Percentiles rank a stretch among this genome's conserved stretches.
These are phyloP conservation scores for Xylariaceae sp. DNA, from an alignment of 2,329 filamentous ascomycete genomes.

Conservation along the genomic window DNA sequence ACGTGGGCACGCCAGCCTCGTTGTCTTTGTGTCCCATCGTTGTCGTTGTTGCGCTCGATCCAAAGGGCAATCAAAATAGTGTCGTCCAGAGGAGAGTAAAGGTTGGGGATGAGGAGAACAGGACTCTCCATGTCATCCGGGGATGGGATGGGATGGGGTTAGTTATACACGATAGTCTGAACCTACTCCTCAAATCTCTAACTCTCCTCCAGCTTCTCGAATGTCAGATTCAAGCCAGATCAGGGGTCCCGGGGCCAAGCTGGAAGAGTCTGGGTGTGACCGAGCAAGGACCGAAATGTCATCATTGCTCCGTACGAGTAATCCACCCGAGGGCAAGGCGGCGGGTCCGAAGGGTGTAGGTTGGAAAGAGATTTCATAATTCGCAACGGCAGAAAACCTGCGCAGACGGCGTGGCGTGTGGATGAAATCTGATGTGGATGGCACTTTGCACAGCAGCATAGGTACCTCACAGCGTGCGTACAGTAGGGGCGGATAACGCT, in stretches of 20 bases:
- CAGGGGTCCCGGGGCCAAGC: slow-evolving; percentile 5
- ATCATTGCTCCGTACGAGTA: slow-evolving; percentile 3
- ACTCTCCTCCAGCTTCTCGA: not conserved
- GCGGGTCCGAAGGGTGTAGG: not conserved
- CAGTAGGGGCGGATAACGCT: not conserved
- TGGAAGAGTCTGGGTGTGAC: slow-evolving; percentile 1
- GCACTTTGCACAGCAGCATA: too few species aligned
- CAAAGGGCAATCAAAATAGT: not conserved
- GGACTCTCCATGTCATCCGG: not conserved
- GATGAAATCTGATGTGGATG: too few species aligned
- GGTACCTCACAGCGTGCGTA: too few species aligned
- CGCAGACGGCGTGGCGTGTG: too few species aligned
- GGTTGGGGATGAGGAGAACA: not conserved
- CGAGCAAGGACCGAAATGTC: slow-evolving; percentile 8
- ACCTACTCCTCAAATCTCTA: not conserved
- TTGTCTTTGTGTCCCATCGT: slow-evolving; percentile 25
- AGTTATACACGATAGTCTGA: not conserved
- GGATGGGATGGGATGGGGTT: not conserved
- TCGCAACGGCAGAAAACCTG: too few species aligned
- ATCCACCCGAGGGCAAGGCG: not conserved
- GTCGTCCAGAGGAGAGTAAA: not conserved
- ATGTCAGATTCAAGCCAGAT: slow-evolving; percentile 1
- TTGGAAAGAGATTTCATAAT: not conserved
- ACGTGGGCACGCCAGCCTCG: slow-evolving; percentile 24
- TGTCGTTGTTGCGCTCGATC: slow-evolving; percentile 1